These are phyloP conservation scores for Pyrus communis DNA, from an alignment of 306 rosid species.

Conservation along the genomic window DNA sequence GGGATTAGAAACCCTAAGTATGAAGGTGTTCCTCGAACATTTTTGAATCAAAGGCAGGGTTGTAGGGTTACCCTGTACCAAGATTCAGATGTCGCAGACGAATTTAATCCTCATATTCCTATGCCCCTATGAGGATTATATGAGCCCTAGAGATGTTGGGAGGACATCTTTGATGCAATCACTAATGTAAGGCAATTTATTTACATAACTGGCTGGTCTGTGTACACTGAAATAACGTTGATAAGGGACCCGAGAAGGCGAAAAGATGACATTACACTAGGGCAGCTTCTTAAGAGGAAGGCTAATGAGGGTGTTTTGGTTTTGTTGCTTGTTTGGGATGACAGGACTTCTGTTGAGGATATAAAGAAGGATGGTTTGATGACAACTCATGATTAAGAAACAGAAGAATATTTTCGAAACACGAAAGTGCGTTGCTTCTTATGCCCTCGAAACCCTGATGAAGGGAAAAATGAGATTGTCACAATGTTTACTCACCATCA, in stretches of 20 bases:
- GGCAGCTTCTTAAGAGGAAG: constrained; percentile 62
- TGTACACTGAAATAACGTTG: constrained; percentile 45
- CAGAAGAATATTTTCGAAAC: constrained; percentile 43
- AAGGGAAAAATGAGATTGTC: constrained; percentile 43
- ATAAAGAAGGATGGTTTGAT: constrained; percentile 67
- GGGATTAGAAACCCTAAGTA: constrained; percentile 39
- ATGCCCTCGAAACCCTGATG: constrained; percentile 69
- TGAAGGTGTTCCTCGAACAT: constrained; percentile 52
- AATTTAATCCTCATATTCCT: constrained; percentile 5
- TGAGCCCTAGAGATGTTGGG: constrained; percentile 60
- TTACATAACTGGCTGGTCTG: constrained; percentile 85
- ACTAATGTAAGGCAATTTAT: constrained; percentile 41
- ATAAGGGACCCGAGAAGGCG: constrained; percentile 27
- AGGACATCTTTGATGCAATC: constrained; percentile 61
- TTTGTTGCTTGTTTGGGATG: constrained; percentile 84
- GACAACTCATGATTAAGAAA: constrained; percentile 75
- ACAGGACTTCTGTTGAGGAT: constrained; percentile 49
- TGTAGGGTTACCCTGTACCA: constrained; percentile 68
- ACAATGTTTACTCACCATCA: constrained; percentile 91
- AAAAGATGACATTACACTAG: constrained; percentile 34
- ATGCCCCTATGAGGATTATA: constrained; percentile 9
- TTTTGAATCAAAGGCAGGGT: constrained; percentile 58
- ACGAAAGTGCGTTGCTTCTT: constrained; percentile 53
- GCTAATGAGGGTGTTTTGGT: constrained; percentile 69
- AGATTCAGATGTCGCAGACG: constrained; percentile 53